These are phyloP conservation scores for Mycena chlorophos DNA, from an alignment of 768 basidiomycete species.

Conservation along the genomic window DNA sequence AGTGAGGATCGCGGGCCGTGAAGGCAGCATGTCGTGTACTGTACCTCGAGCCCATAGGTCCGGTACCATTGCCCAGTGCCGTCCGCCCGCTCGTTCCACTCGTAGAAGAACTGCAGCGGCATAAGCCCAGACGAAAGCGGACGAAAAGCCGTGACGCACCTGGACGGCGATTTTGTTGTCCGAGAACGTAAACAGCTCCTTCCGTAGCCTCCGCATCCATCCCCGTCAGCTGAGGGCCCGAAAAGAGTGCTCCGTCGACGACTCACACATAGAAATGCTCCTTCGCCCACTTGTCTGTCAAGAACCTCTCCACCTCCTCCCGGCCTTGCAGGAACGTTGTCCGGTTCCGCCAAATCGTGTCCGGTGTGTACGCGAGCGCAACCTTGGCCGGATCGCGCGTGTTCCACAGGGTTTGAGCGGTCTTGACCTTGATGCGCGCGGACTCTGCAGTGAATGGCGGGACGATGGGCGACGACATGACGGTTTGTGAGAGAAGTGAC, in stretches of 20 bases:
- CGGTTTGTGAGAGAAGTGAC: no score
- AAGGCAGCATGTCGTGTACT: no score
- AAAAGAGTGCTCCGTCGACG: not conserved
- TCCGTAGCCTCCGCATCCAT: conserved; percentile 39
- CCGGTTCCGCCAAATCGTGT: conserved; percentile 59
- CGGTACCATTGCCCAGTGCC: conserved; percentile 43
- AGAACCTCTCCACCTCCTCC: conserved; percentile 45
- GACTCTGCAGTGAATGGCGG: conserved; percentile 21
- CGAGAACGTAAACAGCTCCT: conserved; percentile 54
- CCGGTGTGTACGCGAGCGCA: conserved; percentile 50
- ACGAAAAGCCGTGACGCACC: conserved; percentile 29
- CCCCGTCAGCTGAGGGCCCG: not conserved
- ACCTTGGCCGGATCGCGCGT: conserved; percentile 35
- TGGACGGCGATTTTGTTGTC: conserved; percentile 58
- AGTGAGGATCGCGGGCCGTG: conserved; percentile 32
- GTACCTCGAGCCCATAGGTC: conserved; percentile 48
- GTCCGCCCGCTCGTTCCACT: conserved; percentile 49
- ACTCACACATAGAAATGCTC: conserved; percentile 47
- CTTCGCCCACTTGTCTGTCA: conserved; percentile 51
- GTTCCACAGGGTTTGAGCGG: conserved; percentile 22
- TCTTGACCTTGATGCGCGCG: conserved; percentile 19
- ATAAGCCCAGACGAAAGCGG: not conserved
- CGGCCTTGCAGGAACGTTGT: conserved; percentile 49
- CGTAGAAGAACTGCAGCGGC: conserved; percentile 43
- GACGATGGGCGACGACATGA: conserved; percentile 14